phyloP scores from a whole-genome alignment of 2,329 filamentous ascomycete genomes.

The Gaeumannomyces sp. region DNA sequence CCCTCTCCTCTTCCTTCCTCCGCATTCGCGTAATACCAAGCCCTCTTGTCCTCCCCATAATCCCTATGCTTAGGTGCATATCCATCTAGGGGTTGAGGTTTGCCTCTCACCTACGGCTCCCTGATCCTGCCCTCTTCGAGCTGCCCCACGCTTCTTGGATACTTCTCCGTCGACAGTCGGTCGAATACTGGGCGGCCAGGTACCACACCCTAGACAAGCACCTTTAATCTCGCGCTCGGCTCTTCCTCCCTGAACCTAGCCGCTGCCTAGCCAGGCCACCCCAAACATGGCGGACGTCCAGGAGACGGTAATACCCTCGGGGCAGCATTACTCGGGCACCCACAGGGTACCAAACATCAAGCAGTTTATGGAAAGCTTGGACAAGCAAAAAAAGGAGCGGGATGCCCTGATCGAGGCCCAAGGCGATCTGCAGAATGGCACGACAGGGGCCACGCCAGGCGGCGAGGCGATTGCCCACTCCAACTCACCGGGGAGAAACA shows the following conservation, averaged over 20 bases:
- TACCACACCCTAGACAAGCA: not conserved
- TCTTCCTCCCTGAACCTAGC: not conserved
- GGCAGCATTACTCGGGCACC: constrained; percentile 70
- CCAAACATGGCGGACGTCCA: constrained; percentile 4
- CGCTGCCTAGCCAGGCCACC: not conserved
- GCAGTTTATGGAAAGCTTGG: constrained; percentile 73
- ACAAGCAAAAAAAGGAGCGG: constrained; percentile 69
- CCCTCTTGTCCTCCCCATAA: constrained; percentile 1
- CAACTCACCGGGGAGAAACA: constrained; percentile 31
- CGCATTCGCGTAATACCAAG: not conserved
- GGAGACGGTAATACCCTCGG: constrained; percentile 31
- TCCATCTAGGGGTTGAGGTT: not conserved
- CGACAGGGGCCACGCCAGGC: constrained; percentile 6
- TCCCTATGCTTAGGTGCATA: not conserved
- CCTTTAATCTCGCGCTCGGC: not conserved
- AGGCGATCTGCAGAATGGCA: not conserved
- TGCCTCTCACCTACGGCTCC: not conserved
- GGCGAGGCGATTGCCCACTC: constrained; percentile 38
- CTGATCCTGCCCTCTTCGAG: not conserved
- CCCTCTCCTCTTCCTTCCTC: not conserved
- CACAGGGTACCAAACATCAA: constrained; percentile 86
- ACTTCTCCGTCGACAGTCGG: not conserved
- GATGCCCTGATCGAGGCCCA: constrained; percentile 65
- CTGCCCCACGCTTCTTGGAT: not conserved
- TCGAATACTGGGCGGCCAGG: not conserved